Percentiles rank a stretch among this genome's conserved stretches.
Conservation (phyloP, 2,329 filamentous ascomycete species). For the Colletotrichum musicola region DNA sequence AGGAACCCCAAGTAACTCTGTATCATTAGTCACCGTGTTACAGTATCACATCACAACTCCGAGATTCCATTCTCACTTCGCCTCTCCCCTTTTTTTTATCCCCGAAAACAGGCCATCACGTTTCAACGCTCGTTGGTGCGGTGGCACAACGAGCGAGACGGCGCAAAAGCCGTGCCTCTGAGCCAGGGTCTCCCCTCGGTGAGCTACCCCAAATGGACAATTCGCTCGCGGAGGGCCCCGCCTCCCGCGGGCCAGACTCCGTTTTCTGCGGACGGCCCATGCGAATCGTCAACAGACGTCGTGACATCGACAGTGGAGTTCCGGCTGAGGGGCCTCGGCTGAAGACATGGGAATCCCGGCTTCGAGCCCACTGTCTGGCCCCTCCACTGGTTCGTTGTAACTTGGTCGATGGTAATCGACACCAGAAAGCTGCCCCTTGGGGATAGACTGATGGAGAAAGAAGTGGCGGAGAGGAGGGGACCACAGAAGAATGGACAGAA, state of each 20-base stretch:
- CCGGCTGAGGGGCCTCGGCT: constrained; percentile 16
- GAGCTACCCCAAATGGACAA: constrained; percentile 27
- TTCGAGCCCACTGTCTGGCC: constrained; percentile 6
- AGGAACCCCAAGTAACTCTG: no score
- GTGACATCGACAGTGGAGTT: constrained; percentile 31
- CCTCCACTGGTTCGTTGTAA: constrained; percentile 26
- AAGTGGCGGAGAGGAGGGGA: background rate
- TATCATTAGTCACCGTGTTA: no score
- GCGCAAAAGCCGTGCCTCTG: background rate
- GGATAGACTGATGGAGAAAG: background rate
- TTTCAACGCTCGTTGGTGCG: constrained; percentile 30
- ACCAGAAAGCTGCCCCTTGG: constrained; percentile 3
- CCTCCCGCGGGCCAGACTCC: constrained; percentile 21
- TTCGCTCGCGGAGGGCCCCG: constrained; percentile 7
- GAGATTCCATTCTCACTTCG: background rate
- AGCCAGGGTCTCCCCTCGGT: constrained; percentile 17
- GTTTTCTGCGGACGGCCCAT: constrained; percentile 28
- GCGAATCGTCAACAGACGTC: constrained; percentile 22
- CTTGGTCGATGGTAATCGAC: constrained; percentile 9
- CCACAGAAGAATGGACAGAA: background rate
- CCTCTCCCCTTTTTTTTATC: background rate
- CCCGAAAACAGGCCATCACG: constrained; percentile 11
- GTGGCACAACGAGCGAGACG: constrained; percentile 1
- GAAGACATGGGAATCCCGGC: constrained; percentile 26
- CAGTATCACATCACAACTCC: background rate